A percentile compares a stretch with the other conserved stretches of the same genome.
Evolutionary conservation across 169 alveolate genomes (phyloP).

Genomic region (Plasmodium fragile): DNA sequence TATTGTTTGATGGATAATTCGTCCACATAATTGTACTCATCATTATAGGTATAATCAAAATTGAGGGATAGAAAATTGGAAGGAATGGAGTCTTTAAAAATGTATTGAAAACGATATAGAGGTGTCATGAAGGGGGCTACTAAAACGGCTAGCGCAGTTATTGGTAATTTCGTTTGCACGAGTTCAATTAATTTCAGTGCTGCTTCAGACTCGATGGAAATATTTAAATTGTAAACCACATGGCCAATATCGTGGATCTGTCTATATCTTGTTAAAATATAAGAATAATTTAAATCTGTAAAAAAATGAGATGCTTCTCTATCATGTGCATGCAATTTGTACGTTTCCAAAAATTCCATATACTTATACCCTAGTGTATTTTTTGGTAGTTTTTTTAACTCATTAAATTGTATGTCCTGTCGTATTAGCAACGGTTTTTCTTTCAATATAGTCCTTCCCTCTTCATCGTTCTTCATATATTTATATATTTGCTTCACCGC

Average conservation of each 20-base stretch:
- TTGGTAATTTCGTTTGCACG: constrained; percentile 76
- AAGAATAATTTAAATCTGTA: constrained; percentile 58
- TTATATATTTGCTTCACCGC: constrained; percentile 49
- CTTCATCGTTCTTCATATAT: constrained; percentile 67
- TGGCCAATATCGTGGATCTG: constrained; percentile 77
- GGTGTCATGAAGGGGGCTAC: constrained; percentile 77
- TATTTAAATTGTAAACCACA: constrained; percentile 74
- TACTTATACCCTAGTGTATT: constrained; percentile 76
- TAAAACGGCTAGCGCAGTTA: constrained; percentile 59
- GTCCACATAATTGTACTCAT: constrained; percentile 38
- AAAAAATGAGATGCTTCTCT: constrained; percentile 78
- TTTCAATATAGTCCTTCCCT: constrained; percentile 57
- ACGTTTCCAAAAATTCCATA: constrained; percentile 77
- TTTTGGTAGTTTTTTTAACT: constrained; percentile 75
- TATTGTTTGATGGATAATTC: constrained; percentile 66
- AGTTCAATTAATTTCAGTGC: constrained; percentile 75
- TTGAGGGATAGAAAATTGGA: constrained; percentile 32
- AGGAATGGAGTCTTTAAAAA: constrained; percentile 46
- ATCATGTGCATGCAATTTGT: constrained; percentile 75
- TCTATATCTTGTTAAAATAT: constrained; percentile 75
- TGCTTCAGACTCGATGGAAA: constrained; percentile 75
- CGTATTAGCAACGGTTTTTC: constrained; percentile 71
- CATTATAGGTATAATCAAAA: constrained; percentile 67
- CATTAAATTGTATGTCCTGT: constrained; percentile 66
- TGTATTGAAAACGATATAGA: constrained; percentile 58